phyloP scores from a whole-genome alignment of 2,329 filamentous ascomycete species.

The Ophiostoma australiae region DNA sequence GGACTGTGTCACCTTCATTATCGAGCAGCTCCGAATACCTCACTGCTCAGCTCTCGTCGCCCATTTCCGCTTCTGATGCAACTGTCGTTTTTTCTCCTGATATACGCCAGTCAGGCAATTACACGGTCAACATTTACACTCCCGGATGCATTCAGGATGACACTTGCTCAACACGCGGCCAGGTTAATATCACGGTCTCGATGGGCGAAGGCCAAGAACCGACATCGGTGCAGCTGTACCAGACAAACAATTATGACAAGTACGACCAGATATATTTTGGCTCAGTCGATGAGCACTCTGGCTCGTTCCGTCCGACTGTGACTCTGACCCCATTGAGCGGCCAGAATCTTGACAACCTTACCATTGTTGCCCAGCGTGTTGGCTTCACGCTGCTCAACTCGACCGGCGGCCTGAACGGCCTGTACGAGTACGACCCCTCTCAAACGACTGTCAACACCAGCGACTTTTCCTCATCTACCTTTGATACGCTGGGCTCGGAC shows the following conservation, averaged over 20 bases:
- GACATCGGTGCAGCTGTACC: constrained; percentile 57
- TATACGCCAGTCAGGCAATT: constrained; percentile 83
- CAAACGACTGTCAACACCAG: constrained; percentile 52
- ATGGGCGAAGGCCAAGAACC: constrained; percentile 46
- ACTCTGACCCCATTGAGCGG: constrained; percentile 66
- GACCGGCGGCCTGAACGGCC: constrained; percentile 76
- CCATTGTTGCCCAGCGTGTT: constrained; percentile 84
- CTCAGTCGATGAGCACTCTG: constrained; percentile 68
- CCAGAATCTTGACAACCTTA: constrained; percentile 58
- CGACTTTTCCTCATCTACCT: constrained; percentile 64
- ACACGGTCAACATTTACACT: constrained; percentile 85
- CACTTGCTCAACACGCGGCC: constrained; percentile 70
- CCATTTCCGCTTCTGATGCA: constrained; percentile 54
- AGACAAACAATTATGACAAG: constrained; percentile 95
- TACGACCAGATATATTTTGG: constrained; percentile 90
- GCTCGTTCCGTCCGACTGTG: constrained; percentile 71
- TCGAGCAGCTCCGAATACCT: constrained; percentile 73
- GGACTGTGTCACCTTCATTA: constrained; percentile 63
- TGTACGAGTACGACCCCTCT: constrained; percentile 81
- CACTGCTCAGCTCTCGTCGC: constrained; percentile 56
- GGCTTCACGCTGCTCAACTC: constrained; percentile 70
- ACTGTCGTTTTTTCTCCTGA: constrained; percentile 77
- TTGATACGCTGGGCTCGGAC: constrained; percentile 69
- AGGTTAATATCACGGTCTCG: constrained; percentile 64
- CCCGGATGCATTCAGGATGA: constrained; percentile 80